phyloP scores from a whole-genome alignment of 2,329 filamentous ascomycete species.

The Simplicillium aogashimaense region DNA sequence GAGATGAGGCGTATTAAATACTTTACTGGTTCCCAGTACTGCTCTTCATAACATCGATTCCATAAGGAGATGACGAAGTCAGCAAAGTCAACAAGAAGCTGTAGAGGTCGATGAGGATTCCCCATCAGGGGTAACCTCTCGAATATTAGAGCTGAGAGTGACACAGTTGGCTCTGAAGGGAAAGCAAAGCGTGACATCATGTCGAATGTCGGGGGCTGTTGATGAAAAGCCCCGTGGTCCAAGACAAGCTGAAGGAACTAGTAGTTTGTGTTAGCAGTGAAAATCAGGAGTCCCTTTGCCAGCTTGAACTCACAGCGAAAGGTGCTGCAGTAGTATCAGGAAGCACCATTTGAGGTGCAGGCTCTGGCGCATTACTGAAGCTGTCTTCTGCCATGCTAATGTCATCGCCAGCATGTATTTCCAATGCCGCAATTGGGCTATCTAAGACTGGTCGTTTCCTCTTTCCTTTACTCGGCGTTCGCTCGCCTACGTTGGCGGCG shows the following conservation, averaged over 20 bases:
- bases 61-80: slow-evolving; percentile 57
- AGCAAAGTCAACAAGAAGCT: slow-evolving; percentile 54
- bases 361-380: slow-evolving; percentile 5
- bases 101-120: slow-evolving; percentile 35
- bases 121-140: slow-evolving; percentile 54
- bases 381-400: slow-evolving; percentile 20
- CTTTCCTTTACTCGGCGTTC: slow-evolving; percentile 59
- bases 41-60: slow-evolving; percentile 56
- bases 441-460: slow-evolving; percentile 56
- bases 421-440: slow-evolving; percentile 55
- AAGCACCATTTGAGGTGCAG: slow-evolving; percentile 10
- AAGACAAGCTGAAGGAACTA: slow-evolving; percentile 55
- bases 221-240: slow-evolving; percentile 46
- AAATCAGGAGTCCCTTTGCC: background rate
- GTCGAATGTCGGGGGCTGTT: slow-evolving; percentile 56
- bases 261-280: slow-evolving; percentile 12
- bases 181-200: slow-evolving; percentile 54
- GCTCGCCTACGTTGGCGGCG: slow-evolving; percentile 34
- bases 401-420: slow-evolving; percentile 36
- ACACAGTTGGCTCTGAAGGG: slow-evolving; percentile 51
- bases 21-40: slow-evolving; percentile 51
- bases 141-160: slow-evolving; percentile 58
- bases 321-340: slow-evolving; percentile 18
- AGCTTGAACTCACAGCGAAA: slow-evolving; percentile 31
- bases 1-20: slow-evolving; percentile 55